A percentile compares a stretch with the other conserved stretches of the same genome.
phyloP scores from a whole-genome alignment of 1,284 basidiomycete species.

The Mycena citricolor region DNA sequence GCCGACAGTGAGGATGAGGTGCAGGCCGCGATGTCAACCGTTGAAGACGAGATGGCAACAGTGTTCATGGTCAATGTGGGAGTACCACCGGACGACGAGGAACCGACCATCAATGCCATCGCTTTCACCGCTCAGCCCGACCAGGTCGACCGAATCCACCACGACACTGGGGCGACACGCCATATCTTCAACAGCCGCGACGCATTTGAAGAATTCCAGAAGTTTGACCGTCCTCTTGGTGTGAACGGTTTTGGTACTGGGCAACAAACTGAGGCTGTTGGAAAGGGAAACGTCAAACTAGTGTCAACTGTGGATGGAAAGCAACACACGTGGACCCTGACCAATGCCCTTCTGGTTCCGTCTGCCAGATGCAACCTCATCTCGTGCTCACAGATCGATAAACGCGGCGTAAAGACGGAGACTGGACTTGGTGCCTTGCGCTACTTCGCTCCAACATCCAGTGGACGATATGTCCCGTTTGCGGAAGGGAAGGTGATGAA shows the following conservation, averaged over 20 bases:
- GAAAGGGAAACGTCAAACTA: constrained; percentile 19
- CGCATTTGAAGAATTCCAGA: constrained; percentile 8
- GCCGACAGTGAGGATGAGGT: constrained; percentile 7
- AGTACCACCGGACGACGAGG: constrained; percentile 1
- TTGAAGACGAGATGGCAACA: constrained; percentile 7
- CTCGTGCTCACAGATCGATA: constrained; percentile 15
- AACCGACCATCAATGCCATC: constrained; percentile 4
- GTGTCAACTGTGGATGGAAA: constrained; percentile 1
- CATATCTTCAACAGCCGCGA: constrained; percentile 8
- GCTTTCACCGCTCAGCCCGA: not conserved
- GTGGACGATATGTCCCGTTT: constrained; percentile 7
- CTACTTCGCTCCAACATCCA: no score
- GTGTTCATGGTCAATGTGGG: constrained; percentile 5
- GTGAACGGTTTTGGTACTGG: constrained; percentile 17
- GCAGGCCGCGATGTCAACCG: not conserved
- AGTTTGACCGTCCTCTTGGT: constrained; percentile 6
- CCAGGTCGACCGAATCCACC: constrained; percentile 8
- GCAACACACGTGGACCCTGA: constrained; percentile 3
- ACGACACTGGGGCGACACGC: constrained; percentile 12
- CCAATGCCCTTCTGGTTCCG: constrained; percentile 13
- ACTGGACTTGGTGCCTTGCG: constrained; percentile 14
- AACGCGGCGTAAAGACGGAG: constrained; percentile 15
- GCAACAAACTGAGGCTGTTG: constrained; percentile 10
- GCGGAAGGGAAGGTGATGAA: constrained; percentile 4
- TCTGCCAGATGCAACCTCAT: constrained; percentile 17